A percentile compares a stretch with the other conserved stretches of the same genome.
Evolutionary conservation across 2,329 filamentous ascomycete species (phyloP).

Genomic region (Pseudogymnoascus sp.): DNA sequence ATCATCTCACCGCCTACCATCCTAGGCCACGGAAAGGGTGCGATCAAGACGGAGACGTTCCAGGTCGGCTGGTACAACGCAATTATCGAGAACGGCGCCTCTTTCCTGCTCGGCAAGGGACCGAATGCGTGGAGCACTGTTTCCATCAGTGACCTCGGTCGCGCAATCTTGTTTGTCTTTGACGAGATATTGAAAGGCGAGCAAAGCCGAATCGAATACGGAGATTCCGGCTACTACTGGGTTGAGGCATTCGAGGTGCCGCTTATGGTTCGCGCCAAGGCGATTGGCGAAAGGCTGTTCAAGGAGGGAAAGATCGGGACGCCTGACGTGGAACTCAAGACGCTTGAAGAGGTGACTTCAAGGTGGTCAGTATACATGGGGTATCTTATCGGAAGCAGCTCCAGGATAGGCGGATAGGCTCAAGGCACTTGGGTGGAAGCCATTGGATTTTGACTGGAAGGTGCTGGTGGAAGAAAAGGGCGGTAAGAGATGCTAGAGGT

Average conservation of each 20-base stretch:
- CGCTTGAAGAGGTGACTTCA: not conserved
- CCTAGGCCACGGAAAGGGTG: not conserved
- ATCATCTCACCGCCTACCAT: not conserved
- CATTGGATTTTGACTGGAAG: not conserved
- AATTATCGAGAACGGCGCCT: not conserved
- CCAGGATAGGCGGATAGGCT: not conserved
- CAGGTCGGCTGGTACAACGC: not conserved
- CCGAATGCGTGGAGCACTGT: not conserved
- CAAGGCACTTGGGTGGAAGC: not conserved
- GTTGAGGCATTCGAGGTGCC: conserved; percentile 1
- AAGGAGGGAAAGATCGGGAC: not conserved
- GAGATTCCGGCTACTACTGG: not conserved
- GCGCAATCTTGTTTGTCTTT: not conserved
- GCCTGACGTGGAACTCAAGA: not conserved
- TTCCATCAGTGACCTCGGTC: not conserved
- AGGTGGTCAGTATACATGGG: not conserved
- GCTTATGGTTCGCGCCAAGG: not conserved
- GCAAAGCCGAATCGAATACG: not conserved
- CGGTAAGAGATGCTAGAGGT: not conserved
- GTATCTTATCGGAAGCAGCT: not conserved
- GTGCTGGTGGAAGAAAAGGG: not conserved
- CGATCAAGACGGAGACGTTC: not conserved
- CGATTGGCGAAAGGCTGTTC: not conserved
- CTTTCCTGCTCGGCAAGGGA: not conserved
- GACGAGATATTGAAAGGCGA: conserved; percentile 2